Base-by-base conservation (phyloP, 1,284 basidiomycete species). In the Boletellus dicymbophilus region DNA sequence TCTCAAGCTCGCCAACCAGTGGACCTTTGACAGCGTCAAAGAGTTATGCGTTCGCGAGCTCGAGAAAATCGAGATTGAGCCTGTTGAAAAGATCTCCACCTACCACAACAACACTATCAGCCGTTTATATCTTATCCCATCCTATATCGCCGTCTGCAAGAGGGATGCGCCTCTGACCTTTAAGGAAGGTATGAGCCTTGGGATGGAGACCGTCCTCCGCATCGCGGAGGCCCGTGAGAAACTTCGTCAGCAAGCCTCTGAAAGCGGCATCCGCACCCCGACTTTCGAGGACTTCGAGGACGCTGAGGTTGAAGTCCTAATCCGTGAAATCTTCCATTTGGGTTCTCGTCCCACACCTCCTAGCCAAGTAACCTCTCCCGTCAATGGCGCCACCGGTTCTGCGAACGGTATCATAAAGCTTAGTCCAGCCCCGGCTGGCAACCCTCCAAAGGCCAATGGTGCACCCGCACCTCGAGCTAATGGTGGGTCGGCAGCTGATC, bases 1-100 rank as follows among this genome's bases (percentile, higher is more conserved):
- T 52, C 66, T 84, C 23, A 66, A 65, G 46, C 73, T 82, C 15
- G 72, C 81, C 2, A 72, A 73, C 46, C 65, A 68, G 31, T 84
- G 77, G 78, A 53, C 65, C 4, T 83, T 83, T 59, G 55, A 66
- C 28, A 72, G 71, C 47, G 73, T 84, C 55, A 81, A 79, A 48
- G 68, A 68, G 31, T 63, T 82, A 37, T 71, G 72, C 4, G 62
- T 77, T 18, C 72, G 77, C 4, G 72, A 81, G 54, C 70, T 82
- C 12, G 73, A 80, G 54, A 70, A 71, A 53, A 68, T 75, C 36
- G 60, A 68, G 1, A 73, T 82, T 36, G 66, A 70, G 11, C 57
- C 76, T 1, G 71, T 82, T 13, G 69, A 74, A 2, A 77, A 77
- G 43, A 77, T 84, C 37, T 59, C 70, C 12, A 70, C 82, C 16